A percentile compares a stretch with the other conserved stretches of the same genome.
These are phyloP conservation scores for Cladosporium cucumerinum DNA, from an alignment of 2,329 filamentous ascomycete genomes.

Conservation along the genomic window DNA sequence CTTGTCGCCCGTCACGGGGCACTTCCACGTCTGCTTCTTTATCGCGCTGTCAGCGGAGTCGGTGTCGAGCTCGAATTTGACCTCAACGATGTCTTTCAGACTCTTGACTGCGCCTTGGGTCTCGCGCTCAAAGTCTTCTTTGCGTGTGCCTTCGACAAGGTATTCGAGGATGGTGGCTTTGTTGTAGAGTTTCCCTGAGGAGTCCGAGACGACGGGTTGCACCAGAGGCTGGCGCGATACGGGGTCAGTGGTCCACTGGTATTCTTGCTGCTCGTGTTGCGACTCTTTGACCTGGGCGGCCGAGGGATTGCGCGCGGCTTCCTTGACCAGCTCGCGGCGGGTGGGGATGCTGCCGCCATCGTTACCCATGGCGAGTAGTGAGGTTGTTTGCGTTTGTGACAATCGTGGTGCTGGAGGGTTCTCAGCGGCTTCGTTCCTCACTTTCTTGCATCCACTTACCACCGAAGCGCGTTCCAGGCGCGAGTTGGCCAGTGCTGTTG, in stretches of 20 bases:
- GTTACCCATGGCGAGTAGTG: slow-evolving; percentile 71
- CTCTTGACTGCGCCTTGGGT: slow-evolving; percentile 66
- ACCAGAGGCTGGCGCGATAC: slow-evolving; percentile 75
- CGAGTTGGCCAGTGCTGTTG: slow-evolving; percentile 11
- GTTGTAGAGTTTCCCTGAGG: slow-evolving; percentile 81
- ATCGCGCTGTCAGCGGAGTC: slow-evolving; percentile 27
- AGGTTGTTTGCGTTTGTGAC: background rate
- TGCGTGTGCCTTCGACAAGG: slow-evolving; percentile 54
- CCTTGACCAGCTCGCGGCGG: slow-evolving; percentile 91
- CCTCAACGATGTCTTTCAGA: slow-evolving; percentile 79
- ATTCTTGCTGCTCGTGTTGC: slow-evolving; percentile 76
- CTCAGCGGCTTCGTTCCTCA: background rate
- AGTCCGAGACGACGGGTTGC: slow-evolving; percentile 78
- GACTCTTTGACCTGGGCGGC: slow-evolving; percentile 85
- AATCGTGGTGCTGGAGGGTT: background rate
- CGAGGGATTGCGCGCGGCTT: slow-evolving; percentile 78
- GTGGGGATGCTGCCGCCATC: slow-evolving; percentile 95
- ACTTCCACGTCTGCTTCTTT: slow-evolving; percentile 64
- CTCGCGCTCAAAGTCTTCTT: slow-evolving; percentile 60
- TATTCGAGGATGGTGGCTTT: slow-evolving; percentile 82
- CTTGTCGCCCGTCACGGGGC: slow-evolving; percentile 82
- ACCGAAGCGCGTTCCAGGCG: slow-evolving; percentile 4
- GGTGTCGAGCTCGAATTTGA: slow-evolving; percentile 65
- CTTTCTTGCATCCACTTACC: background rate
- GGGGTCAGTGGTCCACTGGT: slow-evolving; percentile 84